Base-by-base conservation (phyloP, 805 yeast genomes). In the Barnettozyma californica region DNA sequence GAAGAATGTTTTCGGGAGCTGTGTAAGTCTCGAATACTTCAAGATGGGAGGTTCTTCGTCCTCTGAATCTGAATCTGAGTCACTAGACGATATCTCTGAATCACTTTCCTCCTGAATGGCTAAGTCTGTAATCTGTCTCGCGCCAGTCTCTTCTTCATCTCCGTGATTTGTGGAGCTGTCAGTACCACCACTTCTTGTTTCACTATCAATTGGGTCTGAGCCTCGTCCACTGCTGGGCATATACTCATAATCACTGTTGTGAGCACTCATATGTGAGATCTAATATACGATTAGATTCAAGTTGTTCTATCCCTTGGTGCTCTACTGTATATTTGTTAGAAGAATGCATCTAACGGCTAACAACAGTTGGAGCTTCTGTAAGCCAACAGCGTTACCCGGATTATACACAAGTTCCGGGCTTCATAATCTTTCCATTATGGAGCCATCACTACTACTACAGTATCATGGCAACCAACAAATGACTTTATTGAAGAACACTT, bases 1-100 rank as follows among this genome's bases (percentile, higher is more conserved):
- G 65, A 88, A 87, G 58, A 91, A 82, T 14, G 81, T 75, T 1
- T 80, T 64, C 0, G 97, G 96, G 1, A 91, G 71, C 38, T 77
- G 73, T 6, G 75, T 70, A 16, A 90, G 66, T 43, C 98, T 73
- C 8, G 87, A 70, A 60, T 92, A 94, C 53, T 84, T 85, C 40
- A 94, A 66, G 34, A 74, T 65, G 0, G 96, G 96, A 0, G 90
- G 91, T 21, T 75, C 83, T 2, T 73, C 76, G 2, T 74, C 80
- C 2, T 73, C 79, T 1, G 70, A 77, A 2, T 63, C 73, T 0
- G 68, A 73, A 1, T 47, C 49, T 20, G 35, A 33, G 5, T 38
- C 43, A 27, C 25, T 27, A 9, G 35, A 41, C 9, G 21, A 27
- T n/a, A 26, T 9, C 9, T 45, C 53, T 18, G 42, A 48, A 10